Evolutionary conservation across 345 rosid genomes (phyloP), one percentile per base, ranked within the genome.

Genomic region (Dipteronia dyeriana): DNA sequence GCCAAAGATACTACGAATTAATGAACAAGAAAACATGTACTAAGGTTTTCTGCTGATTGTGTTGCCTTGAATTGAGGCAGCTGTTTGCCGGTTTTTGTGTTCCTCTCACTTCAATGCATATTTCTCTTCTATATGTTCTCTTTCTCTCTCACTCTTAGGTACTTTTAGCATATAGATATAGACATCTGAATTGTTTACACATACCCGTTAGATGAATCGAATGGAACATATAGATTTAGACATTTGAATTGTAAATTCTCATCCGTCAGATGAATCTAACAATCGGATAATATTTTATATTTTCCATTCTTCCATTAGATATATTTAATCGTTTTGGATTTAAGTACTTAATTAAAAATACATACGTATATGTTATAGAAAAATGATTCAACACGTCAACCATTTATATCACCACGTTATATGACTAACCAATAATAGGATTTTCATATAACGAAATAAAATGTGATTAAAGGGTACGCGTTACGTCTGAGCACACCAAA

Each of bases 31-130:
- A 49, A 70, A 54, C 75, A 73, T 13, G 17, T 59, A 7, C 10
- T 59, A 59, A 59, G 63, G 63, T 59, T 56, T 56, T 56, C 61
- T n/a, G 20, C 23, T 56, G 68, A 7, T 4, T 64, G 38, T 64
- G n/a, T 25, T 65, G 83, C 74, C 59, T 84, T 76, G 78, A 56
- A 11, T 76, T 73, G 61, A 67, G 71, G 68, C 17, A 81, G 76
- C 62, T 51, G 38, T 75, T 76, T 31, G 57, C 76, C 77, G 76
- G 73, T 73, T 65, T 66, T 70, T 41, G 20, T 74, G 70, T 13
- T 10, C 11, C 49, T 45, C 49, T 45, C 49, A 10, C 49, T 9
- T 45, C 0, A 10, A 10, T 45, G 45, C 45, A n/a, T 57, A 20
- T 26, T 60, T 71, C 43, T 56, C 20, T 75, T 80, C 56, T 34